Percentiles rank a stretch among this genome's conserved stretches.
phyloP scores from a whole-genome alignment of 345 rosid genomes.

The Capsella bursapastoris region DNA sequence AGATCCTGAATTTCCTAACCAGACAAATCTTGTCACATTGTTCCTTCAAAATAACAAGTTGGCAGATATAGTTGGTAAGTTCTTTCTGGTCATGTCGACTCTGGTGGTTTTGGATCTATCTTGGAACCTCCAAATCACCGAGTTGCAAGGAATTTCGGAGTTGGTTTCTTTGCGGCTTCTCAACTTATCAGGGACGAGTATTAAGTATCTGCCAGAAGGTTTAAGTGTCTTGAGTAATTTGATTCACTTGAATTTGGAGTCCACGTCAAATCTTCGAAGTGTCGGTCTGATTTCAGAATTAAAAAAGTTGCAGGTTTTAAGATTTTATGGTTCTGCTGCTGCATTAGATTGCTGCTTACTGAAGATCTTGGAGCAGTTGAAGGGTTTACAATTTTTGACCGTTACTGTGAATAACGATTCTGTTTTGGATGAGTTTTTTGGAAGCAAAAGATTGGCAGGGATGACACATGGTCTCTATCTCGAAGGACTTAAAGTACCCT shows the following conservation, averaged over 20 bases:
- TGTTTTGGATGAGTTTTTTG: slow-evolving; percentile 4
- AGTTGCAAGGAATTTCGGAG: slow-evolving; percentile 6
- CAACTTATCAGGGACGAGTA: slow-evolving; percentile 17
- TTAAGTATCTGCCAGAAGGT: neutral
- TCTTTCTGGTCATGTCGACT: slow-evolving; percentile 12
- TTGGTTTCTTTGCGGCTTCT: slow-evolving; percentile 30
- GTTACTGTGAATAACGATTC: neutral
- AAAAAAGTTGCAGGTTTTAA: slow-evolving; percentile 14
- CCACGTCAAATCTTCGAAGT: neutral
- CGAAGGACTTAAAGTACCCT: neutral
- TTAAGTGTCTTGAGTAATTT: neutral
- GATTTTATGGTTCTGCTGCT: slow-evolving; percentile 16
- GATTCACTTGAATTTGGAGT: slow-evolving; percentile 33
- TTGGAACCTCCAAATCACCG: neutral
- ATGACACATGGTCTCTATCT: slow-evolving; percentile 7
- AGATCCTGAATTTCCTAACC: neutral
- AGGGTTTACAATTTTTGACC: neutral
- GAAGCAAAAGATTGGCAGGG: slow-evolving; percentile 10
- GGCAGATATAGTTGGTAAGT: neutral
- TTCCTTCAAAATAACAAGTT: slow-evolving; percentile 13
- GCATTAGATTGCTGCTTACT: slow-evolving; percentile 2
- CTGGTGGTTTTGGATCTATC: slow-evolving; percentile 36
- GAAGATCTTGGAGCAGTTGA: neutral
- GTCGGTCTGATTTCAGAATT: slow-evolving; percentile 3
- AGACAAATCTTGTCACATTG: neutral